These are phyloP conservation scores for Onygena corvina DNA, from an alignment of 2,329 filamentous ascomycete genomes.

Conservation along the genomic window DNA sequence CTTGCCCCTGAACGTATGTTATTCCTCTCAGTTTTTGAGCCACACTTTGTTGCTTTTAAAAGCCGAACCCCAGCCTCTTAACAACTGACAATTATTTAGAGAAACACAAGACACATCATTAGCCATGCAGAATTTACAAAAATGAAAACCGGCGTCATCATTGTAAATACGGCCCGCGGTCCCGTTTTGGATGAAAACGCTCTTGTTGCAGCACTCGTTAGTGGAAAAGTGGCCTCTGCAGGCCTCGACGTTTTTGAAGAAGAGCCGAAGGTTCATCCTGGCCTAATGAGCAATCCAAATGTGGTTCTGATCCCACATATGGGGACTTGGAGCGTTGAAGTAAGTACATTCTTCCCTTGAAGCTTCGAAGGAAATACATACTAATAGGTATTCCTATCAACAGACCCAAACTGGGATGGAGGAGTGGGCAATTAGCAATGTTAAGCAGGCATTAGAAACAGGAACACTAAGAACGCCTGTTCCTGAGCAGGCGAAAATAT, in stretches of 20 bases:
- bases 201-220: conserved; percentile 59
- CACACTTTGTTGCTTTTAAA: not conserved
- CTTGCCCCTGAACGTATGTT: conserved; percentile 63
- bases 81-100: conserved; percentile 24
- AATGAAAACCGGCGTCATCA: conserved; percentile 66
- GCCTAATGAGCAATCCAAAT: conserved; percentile 55
- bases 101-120: conserved; percentile 63
- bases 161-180: conserved; percentile 73
- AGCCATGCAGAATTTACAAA: conserved; percentile 55
- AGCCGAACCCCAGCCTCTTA: not conserved
- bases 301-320: conserved; percentile 73
- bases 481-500: conserved; percentile 50
- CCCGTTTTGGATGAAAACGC: conserved; percentile 73
- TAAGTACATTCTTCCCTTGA: conserved; percentile 17
- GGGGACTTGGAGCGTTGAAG: conserved; percentile 68
- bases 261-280: conserved; percentile 64
- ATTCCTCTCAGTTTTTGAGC: not conserved
- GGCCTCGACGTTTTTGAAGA: conserved; percentile 76
- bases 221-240: conserved; percentile 55
- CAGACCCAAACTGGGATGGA: conserved; percentile 54
- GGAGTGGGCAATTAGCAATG: conserved; percentile 60
- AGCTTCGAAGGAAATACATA: not conserved
- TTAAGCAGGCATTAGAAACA: conserved; percentile 49
- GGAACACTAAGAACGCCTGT: conserved; percentile 57
- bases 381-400: not conserved